These are phyloP conservation scores for Coemansia sp. DNA, from an alignment of 192 early-diverging fungal species.

Conservation along the genomic window DNA sequence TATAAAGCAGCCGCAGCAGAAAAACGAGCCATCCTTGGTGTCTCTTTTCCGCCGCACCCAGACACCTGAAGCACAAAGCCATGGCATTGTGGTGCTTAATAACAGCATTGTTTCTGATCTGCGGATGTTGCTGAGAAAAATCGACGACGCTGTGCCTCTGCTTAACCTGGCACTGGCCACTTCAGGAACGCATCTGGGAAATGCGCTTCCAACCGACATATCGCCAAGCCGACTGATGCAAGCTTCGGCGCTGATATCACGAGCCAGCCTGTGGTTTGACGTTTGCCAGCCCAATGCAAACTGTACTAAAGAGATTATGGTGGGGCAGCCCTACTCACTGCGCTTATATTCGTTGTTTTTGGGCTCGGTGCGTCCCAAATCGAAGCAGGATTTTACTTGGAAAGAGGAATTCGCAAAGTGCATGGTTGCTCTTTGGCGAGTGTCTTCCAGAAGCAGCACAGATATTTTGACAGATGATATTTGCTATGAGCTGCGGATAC, in stretches of 20 bases:
- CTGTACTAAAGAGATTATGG: constrained; percentile 3
- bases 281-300: background rate
- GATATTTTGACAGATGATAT: background rate
- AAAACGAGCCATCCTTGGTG: too few relatives aligned
- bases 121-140: constrained; percentile 31
- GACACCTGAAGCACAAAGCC: background rate
- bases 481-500: constrained; percentile 59
- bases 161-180: constrained; percentile 57
- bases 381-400: constrained; percentile 69
- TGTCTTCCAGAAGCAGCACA: background rate
- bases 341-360: constrained; percentile 70
- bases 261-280: constrained; percentile 10
- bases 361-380: constrained; percentile 60
- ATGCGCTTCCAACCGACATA: constrained; percentile 39
- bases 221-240: constrained; percentile 62
- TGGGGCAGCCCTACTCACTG: constrained; percentile 52
- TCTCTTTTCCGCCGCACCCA: too few relatives aligned
- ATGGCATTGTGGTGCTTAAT: background rate
- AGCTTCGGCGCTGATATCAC: constrained; percentile 51
- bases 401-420: constrained; percentile 73
- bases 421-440: constrained; percentile 39
- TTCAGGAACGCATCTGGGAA: constrained; percentile 52
- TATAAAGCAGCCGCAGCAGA: background rate
- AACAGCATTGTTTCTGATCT: constrained; percentile 18
- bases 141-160: constrained; percentile 56